Evolutionary conservation across 2,329 filamentous ascomycete species (phyloP).

Genomic region (Colletotrichum tamarilloi): DNA sequence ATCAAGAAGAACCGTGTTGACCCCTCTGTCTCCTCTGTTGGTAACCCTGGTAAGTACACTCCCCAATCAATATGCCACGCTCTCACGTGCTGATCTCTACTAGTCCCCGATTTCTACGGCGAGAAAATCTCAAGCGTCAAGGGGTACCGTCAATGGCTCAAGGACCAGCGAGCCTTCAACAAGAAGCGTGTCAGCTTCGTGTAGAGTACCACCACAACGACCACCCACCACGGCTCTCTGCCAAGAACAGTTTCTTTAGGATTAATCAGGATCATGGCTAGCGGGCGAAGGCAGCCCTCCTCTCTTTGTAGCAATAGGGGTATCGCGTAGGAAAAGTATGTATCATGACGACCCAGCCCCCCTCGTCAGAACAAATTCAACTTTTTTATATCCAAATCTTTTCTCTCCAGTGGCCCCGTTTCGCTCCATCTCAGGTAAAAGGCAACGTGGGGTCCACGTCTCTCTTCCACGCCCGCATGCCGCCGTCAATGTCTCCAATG

Average conservation of each 20-base stretch:
- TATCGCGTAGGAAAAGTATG: constrained; percentile 35
- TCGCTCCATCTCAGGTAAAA: constrained; percentile 54
- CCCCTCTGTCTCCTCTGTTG: constrained; percentile 86
- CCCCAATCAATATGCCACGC: background rate
- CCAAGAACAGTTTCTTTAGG: constrained; percentile 19
- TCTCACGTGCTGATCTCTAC: background rate
- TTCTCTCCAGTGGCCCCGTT: background rate
- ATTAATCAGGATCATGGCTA: constrained; percentile 28
- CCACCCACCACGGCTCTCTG: background rate
- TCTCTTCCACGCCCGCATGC: constrained; percentile 78
- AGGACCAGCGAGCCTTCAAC: constrained; percentile 97
- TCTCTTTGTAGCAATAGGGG: constrained; percentile 28
- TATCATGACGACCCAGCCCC: constrained; percentile 39
- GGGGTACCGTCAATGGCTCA: constrained; percentile 94
- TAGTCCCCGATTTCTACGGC: constrained; percentile 95
- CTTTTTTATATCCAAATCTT: background rate
- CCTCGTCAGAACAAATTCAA: constrained; percentile 41
- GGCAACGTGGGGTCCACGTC: constrained; percentile 71
- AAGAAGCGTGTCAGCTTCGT: constrained; percentile 81
- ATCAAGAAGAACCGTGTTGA: constrained; percentile 95
- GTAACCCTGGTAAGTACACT: constrained; percentile 75
- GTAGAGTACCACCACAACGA: constrained; percentile 45
- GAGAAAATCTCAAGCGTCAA: constrained; percentile 96
- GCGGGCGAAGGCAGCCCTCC: constrained; percentile 27
- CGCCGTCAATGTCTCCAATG: constrained; percentile 78